Evolutionary conservation across 2,329 filamentous ascomycete genomes (phyloP), one percentile per base, ranked within the genome.

Genomic region (Colletotrichum theobromicola): DNA sequence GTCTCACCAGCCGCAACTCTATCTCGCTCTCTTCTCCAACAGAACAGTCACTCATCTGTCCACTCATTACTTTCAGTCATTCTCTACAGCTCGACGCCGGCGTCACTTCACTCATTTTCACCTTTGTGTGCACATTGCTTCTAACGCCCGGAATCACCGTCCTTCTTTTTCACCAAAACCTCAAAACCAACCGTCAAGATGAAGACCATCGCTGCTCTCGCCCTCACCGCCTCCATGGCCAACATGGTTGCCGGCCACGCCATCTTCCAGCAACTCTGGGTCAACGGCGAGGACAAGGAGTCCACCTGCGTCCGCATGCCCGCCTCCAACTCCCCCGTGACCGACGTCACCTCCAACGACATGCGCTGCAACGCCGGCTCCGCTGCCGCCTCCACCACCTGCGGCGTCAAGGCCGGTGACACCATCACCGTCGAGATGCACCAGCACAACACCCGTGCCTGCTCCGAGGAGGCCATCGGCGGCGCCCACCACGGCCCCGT

Each of bases 401-500:
- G 46, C 72, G 58, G 58, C 12, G 63, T 71, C 46, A 70, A 78
- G 77, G 84, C 83, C 53, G 85, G 85, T 4, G 78, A 78, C 35
- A 84, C 79, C 32, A 79, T 87, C 66, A 87, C 84, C 5, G 83
- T 87, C 26, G 86, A 88, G 76, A 88, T 88, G 86, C 86, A 88
- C 77, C 84, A 86, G 79, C 81, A 81, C 62, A 79, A 79, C 64
- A 83, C 85, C 80, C 84, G 88, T 24, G 80, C 80, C 57, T 89
- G 87, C 78, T 75, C 76, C 64, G 85, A 82, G 74, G 85, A 88
- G 77, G 88, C 87, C 28, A 89, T 90, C 74, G 88, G 88, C 26
- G 88, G 88, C 32, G 85, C 85, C 63, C 88, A 90, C 80, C 87
- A 87, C 78, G 88, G 88, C 2, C 88, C 88, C 4, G 85, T 90